Percentiles rank a stretch among this genome's conserved stretches.
phyloP scores from a whole-genome alignment of 768 basidiomycete genomes.

The Termitomyces sp. region DNA sequence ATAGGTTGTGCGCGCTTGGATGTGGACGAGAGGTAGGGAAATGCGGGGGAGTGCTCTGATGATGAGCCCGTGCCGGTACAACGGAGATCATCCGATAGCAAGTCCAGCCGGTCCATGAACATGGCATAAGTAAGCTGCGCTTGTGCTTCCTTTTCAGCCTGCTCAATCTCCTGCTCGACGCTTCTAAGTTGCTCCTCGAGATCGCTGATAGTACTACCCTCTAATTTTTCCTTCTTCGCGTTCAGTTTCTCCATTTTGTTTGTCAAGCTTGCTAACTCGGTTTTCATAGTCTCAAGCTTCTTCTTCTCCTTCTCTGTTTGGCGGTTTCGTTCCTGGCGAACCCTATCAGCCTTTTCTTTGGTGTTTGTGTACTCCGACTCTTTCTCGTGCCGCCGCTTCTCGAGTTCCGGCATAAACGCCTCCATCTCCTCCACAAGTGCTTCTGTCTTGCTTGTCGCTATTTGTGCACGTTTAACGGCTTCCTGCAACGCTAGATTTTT shows the following conservation, averaged over 20 bases:
- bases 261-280: conserved; percentile 52
- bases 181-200: conserved; percentile 65
- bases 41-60: conserved; percentile 18
- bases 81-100: conserved; percentile 14
- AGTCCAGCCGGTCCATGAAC: conserved; percentile 13
- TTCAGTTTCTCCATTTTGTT: conserved; percentile 67
- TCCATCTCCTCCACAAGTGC: conserved; percentile 46
- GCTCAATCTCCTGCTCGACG: conserved; percentile 59
- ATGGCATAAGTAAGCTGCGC: conserved; percentile 11
- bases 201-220: conserved; percentile 53
- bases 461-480: conserved; percentile 75
- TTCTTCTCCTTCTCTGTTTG: conserved; percentile 47
- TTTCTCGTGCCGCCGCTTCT: conserved; percentile 33
- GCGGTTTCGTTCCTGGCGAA: conserved; percentile 42
- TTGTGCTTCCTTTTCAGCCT: conserved; percentile 31
- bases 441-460: conserved; percentile 46
- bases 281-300: conserved; percentile 50
- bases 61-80: conserved; percentile 14
- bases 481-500: conserved; percentile 88
- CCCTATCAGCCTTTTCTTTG: conserved; percentile 46
- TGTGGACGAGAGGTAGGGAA: conserved; percentile 17
- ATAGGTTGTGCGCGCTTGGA: conserved; percentile 18
- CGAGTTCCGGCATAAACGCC: conserved; percentile 38
- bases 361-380: conserved; percentile 41
- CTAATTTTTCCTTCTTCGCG: conserved; percentile 65